These are phyloP conservation scores for Fermentozyma sake DNA, from an alignment of 1,139 yeast species.

Conservation along the genomic window DNA sequence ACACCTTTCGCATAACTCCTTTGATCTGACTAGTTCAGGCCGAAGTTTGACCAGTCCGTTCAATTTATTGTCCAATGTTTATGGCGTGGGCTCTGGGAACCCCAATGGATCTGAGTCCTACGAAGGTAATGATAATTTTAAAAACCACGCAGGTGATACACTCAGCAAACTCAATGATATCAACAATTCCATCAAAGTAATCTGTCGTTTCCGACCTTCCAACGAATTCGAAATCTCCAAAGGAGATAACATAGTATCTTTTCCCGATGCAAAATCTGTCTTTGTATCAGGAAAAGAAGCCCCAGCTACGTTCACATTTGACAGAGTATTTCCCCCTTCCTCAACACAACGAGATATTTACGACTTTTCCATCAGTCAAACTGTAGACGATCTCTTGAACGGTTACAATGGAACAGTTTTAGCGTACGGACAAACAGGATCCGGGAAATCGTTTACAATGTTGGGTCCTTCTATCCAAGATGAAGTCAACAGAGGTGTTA, in stretches of 20 bases:
- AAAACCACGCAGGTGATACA: too few relatives aligned
- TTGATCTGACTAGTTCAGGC: too few relatives aligned
- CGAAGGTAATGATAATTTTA: too few relatives aligned
- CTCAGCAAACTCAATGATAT: too few relatives aligned
- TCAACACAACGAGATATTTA: constrained; percentile 59
- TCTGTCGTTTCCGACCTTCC: constrained; percentile 62
- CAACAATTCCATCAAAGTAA: constrained; percentile 48
- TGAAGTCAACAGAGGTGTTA: constrained; percentile 51
- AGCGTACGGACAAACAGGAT: constrained; percentile 88
- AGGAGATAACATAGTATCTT: constrained; percentile 17
- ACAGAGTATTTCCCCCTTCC: constrained; percentile 53
- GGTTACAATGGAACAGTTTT: constrained; percentile 86
- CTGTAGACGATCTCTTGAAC: constrained; percentile 62
- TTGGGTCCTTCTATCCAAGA: constrained; percentile 60
- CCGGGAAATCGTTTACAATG: constrained; percentile 87
- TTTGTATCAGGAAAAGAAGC: constrained; percentile 26
- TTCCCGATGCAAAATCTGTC: constrained; percentile 27
- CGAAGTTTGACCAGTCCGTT: too few relatives aligned
- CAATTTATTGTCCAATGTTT: too few relatives aligned
- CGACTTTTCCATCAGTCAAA: constrained; percentile 52
- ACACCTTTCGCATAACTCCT: too few relatives aligned
- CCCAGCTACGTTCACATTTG: constrained; percentile 46
- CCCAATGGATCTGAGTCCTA: too few relatives aligned
- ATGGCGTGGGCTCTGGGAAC: too few relatives aligned
- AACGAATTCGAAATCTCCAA: constrained; percentile 27